Conservation (phyloP, 2,329 filamentous ascomycete species). For the Lasiodiplodia citricola region DNA sequence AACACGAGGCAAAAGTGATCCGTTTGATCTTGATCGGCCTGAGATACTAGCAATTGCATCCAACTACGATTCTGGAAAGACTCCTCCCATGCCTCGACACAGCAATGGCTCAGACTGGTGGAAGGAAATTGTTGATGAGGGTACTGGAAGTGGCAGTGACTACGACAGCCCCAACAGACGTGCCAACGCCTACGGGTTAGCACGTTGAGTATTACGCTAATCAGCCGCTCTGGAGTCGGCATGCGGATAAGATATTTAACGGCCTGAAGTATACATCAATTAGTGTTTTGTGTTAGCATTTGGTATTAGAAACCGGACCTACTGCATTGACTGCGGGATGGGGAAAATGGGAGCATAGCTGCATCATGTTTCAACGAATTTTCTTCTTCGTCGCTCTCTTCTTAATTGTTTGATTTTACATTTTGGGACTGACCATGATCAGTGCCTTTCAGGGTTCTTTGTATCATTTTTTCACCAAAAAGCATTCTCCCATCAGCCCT, state of each 20-base stretch:
- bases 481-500: too few species aligned
- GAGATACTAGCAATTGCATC: slow-evolving; percentile 42
- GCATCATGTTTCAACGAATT: slow-evolving; percentile 13
- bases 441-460: too few species aligned
- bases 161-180: background rate
- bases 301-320: slow-evolving; percentile 9
- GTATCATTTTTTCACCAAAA: too few species aligned
- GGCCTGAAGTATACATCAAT: background rate
- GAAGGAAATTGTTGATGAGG: slow-evolving; percentile 12
- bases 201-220: background rate
- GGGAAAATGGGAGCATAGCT: background rate
- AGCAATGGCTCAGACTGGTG: slow-evolving; percentile 18
- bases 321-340: slow-evolving; percentile 6
- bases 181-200: background rate
- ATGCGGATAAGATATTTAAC: background rate
- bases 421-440: too few species aligned
- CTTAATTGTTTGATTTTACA: background rate
- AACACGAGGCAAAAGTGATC: slow-evolving; percentile 45
- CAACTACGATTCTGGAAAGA: background rate
- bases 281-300: slow-evolving; percentile 23
- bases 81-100: background rate
- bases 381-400: background rate
- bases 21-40: slow-evolving; percentile 48
- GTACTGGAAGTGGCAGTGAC: background rate
- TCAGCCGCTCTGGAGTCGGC: background rate